Percentiles rank a stretch among this genome's conserved stretches.
These are phyloP conservation scores for Rhizopogon parksii DNA, from an alignment of 1,284 basidiomycete genomes.

Conservation along the genomic window DNA sequence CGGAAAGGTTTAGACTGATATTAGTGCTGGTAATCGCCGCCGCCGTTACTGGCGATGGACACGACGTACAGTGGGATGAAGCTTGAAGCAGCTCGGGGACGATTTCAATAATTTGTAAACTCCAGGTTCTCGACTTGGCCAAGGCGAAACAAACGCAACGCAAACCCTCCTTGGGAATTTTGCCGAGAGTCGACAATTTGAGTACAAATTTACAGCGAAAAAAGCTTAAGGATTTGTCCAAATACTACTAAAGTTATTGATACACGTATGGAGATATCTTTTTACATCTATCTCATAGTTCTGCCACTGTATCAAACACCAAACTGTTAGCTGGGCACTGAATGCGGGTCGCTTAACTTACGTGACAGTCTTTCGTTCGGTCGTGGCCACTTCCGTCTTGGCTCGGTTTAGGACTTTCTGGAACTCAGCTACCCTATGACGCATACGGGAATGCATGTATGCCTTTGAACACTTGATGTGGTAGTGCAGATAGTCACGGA, in stretches of 20 bases:
- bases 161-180: slow-evolving; percentile 1
- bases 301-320: slow-evolving; percentile 35
- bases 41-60: not conserved
- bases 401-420: slow-evolving; percentile 96
- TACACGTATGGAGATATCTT: not conserved
- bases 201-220: slow-evolving; percentile 20
- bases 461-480: slow-evolving; percentile 99
- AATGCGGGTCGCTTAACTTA: slow-evolving; percentile 33
- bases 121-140: slow-evolving; percentile 1
- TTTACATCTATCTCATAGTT: slow-evolving; percentile 32
- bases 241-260: not conserved
- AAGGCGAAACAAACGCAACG: not conserved
- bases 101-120: slow-evolving; percentile 2
- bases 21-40: not conserved
- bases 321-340: slow-evolving; percentile 8
- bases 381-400: slow-evolving; percentile 85
- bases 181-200: slow-evolving; percentile 1
- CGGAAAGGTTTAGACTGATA: not conserved
- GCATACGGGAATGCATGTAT: slow-evolving; percentile 99
- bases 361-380: slow-evolving; percentile 91
- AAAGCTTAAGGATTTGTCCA: too few species aligned
- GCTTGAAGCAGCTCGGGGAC: not conserved
- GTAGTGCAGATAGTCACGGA: slow-evolving; percentile 98
- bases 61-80: not conserved
- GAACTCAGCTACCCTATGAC: slow-evolving; percentile 92